These are phyloP conservation scores for Hippophae gyantsensis DNA, from an alignment of 306 rosid genomes.

Conservation along the genomic window DNA sequence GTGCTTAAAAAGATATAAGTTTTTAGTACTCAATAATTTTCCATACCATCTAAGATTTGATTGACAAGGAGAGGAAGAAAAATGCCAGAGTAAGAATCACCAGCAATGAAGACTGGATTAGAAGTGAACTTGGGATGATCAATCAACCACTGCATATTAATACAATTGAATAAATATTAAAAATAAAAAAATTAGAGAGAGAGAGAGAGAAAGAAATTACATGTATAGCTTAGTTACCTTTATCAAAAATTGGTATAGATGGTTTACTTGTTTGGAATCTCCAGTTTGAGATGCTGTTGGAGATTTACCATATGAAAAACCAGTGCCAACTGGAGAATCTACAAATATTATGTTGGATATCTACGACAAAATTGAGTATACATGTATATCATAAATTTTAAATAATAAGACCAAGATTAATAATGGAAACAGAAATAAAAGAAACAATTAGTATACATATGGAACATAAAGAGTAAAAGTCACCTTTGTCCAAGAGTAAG, in stretches of 20 bases:
- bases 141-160: conserved; percentile 34
- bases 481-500: conserved; percentile 14
- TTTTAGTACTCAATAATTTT: background rate
- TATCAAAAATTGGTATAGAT: too few species aligned
- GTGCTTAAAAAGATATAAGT: too few species aligned
- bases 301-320: background rate
- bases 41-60: conserved; percentile 34
- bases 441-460: too few species aligned
- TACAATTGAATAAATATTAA: background rate
- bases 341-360: background rate
- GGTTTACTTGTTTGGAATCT: too few species aligned
- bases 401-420: too few species aligned
- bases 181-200: background rate
- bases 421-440: background rate
- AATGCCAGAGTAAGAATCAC: conserved; percentile 46
- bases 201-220: background rate
- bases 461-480: background rate
- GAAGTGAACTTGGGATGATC: conserved; percentile 38
- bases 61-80: conserved; percentile 19
- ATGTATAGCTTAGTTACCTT: background rate
- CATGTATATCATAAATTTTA: too few species aligned
- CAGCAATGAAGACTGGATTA: conserved; percentile 39
- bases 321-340: background rate
- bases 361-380: too few species aligned
- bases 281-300: too few species aligned